phyloP scores from a whole-genome alignment of 192 early-diverging fungal genomes.

The Coemansia furcata region DNA sequence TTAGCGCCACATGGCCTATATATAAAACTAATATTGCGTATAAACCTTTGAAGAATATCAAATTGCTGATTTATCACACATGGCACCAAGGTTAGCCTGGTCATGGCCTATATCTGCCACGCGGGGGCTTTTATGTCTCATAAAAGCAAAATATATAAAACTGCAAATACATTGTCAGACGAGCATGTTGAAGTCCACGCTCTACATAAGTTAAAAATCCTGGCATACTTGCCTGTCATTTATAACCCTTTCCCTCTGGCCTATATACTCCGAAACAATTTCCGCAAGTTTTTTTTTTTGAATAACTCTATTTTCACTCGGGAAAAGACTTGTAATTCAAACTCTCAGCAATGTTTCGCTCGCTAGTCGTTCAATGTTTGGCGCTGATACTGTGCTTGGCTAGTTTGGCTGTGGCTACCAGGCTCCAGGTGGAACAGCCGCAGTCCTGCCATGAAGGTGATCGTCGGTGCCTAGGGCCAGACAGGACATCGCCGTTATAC shows the following conservation, averaged over 20 bases:
- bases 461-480: constrained; percentile 30
- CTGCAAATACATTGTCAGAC: not conserved
- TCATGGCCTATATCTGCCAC: not conserved
- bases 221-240: not conserved
- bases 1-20: not conserved
- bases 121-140: too few species aligned
- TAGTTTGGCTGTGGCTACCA: not conserved
- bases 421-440: not conserved
- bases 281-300: not conserved
- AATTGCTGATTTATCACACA: too few species aligned
- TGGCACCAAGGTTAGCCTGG: not conserved
- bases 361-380: not conserved
- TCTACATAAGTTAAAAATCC: not conserved
- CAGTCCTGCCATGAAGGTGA: constrained; percentile 27
- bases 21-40: not conserved
- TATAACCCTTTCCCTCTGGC: not conserved
- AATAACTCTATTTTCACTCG: not conserved
- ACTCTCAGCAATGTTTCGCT: not conserved
- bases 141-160: too few species aligned
- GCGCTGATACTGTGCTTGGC: not conserved
- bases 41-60: not conserved
- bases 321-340: not conserved
- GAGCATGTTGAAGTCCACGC: not conserved
- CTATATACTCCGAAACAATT: not conserved
- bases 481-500: constrained; percentile 29